These are phyloP conservation scores for Limtongia smithiae DNA, from an alignment of 805 yeast genomes.

Conservation along the genomic window DNA sequence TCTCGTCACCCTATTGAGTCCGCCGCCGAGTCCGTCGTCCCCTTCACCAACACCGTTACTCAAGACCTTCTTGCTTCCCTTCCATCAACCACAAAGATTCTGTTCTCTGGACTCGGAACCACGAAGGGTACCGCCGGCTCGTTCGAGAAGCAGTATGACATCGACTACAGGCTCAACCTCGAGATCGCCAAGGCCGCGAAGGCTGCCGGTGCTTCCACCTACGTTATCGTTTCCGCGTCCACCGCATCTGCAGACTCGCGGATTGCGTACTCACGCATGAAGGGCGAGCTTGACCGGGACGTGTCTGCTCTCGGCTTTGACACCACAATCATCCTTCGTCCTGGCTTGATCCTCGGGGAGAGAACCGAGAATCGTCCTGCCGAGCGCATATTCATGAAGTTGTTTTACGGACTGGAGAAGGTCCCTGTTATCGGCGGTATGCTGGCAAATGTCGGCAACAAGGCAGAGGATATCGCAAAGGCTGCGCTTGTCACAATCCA, in stretches of 20 bases:
- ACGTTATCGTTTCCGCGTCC: conserved; percentile 59
- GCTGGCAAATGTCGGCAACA: conserved; percentile 42
- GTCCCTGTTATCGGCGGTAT: conserved; percentile 10
- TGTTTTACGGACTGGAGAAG: conserved; percentile 8
- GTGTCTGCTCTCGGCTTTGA: conserved; percentile 60
- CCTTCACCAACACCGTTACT: conserved; percentile 48
- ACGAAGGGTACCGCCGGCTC: conserved; percentile 68
- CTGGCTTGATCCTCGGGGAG: conserved; percentile 53
- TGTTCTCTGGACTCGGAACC: conserved; percentile 72
- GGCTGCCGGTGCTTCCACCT: conserved; percentile 61
- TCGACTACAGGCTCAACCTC: conserved; percentile 72
- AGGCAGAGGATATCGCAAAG: conserved; percentile 63
- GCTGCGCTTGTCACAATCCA: conserved; percentile 49
- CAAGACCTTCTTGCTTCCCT: conserved; percentile 31
- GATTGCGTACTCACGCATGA: conserved; percentile 62
- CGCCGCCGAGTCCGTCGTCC: conserved; percentile 41
- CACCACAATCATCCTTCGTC: conserved; percentile 70
- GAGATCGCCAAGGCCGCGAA: conserved; percentile 71
- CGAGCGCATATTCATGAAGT: conserved; percentile 8
- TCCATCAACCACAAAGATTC: conserved; percentile 30
- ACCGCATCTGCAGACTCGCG: conserved; percentile 60
- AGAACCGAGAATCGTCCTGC: conserved; percentile 33
- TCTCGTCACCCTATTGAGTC: conserved; percentile 18
- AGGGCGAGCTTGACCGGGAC: conserved; percentile 74
- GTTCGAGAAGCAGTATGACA: conserved; percentile 60